These are phyloP conservation scores for Venustampulla echinocandica DNA, from an alignment of 495 filamentous ascomycete genomes.

Conservation along the genomic window DNA sequence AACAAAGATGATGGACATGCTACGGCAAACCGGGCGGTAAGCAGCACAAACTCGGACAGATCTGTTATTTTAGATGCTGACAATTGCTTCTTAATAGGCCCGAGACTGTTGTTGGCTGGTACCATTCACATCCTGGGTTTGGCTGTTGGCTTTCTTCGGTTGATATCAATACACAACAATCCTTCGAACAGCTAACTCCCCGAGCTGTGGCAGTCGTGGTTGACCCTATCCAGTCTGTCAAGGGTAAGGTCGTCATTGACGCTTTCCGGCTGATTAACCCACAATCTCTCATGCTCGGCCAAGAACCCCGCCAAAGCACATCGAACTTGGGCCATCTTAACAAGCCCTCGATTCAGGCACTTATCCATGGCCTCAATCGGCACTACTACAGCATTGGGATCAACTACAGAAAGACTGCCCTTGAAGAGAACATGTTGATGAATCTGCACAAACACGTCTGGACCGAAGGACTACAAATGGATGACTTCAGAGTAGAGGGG, in stretches of 20 bases:
- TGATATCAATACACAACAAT: slow-evolving; percentile 99
- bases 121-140: slow-evolving; percentile 98
- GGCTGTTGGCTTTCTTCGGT: slow-evolving; percentile 98
- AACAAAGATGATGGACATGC: slow-evolving; percentile 99
- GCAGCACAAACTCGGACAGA: slow-evolving; percentile 14
- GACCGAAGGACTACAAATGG: slow-evolving; percentile 97
- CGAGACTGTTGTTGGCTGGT: slow-evolving; percentile 97
- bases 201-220: slow-evolving; percentile 96
- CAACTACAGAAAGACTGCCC: slow-evolving; percentile 92
- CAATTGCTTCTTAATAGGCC: slow-evolving; percentile 45
- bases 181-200: slow-evolving; percentile 94
- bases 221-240: slow-evolving; percentile 97
- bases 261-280: slow-evolving; percentile 99
- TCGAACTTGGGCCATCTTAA: slow-evolving; percentile 97
- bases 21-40: slow-evolving; percentile 91
- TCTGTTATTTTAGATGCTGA: slow-evolving; percentile 7
- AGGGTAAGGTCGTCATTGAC: slow-evolving; percentile 98
- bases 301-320: slow-evolving; percentile 96
- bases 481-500: slow-evolving; percentile 83
- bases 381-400: slow-evolving; percentile 99
- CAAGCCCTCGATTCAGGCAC: slow-evolving; percentile 97
- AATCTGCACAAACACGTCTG: slow-evolving; percentile 98
- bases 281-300: slow-evolving; percentile 95
- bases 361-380: slow-evolving; percentile 94
- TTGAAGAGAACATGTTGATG: slow-evolving; percentile 99